Percentiles rank a stretch among this genome's conserved stretches.
phyloP scores from a whole-genome alignment of 1,284 basidiomycete species.

The Heterobasidion parviporum region DNA sequence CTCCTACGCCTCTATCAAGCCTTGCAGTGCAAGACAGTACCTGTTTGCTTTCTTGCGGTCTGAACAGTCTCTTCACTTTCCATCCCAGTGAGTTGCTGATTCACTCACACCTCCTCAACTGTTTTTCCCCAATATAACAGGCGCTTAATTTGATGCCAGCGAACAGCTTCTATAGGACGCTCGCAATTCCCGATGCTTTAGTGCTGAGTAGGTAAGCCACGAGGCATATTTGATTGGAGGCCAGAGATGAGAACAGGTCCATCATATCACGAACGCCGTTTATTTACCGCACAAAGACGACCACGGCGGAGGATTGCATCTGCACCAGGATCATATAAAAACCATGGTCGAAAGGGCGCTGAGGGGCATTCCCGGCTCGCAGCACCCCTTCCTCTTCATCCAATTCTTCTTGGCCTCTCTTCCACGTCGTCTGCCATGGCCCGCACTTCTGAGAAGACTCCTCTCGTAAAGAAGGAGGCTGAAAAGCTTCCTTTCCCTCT shows the following conservation, averaged over 20 bases:
- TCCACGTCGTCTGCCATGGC: neutral
- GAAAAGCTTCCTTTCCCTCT: conserved; percentile 11
- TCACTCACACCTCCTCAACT: neutral
- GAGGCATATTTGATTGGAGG: neutral
- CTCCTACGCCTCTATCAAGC: neutral
- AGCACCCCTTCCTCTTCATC: neutral
- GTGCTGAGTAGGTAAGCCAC: neutral
- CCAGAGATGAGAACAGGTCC: no score
- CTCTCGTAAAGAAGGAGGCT: neutral
- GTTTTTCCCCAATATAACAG: neutral
- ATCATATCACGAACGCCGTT: neutral
- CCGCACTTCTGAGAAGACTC: neutral
- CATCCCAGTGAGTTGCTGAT: neutral
- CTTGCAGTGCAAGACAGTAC: neutral
- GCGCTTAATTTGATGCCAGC: neutral
- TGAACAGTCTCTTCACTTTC: no score
- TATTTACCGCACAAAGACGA: neutral
- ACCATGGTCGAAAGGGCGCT: neutral
- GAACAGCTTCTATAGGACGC: neutral
- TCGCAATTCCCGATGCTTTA: neutral
- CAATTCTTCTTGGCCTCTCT: neutral
- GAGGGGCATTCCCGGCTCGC: neutral
- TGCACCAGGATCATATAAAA: neutral
- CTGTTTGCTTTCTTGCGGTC: neutral
- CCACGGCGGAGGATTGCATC: neutral